Base-by-base conservation (phyloP, 768 basidiomycete genomes). In the Leccinum boreale region DNA sequence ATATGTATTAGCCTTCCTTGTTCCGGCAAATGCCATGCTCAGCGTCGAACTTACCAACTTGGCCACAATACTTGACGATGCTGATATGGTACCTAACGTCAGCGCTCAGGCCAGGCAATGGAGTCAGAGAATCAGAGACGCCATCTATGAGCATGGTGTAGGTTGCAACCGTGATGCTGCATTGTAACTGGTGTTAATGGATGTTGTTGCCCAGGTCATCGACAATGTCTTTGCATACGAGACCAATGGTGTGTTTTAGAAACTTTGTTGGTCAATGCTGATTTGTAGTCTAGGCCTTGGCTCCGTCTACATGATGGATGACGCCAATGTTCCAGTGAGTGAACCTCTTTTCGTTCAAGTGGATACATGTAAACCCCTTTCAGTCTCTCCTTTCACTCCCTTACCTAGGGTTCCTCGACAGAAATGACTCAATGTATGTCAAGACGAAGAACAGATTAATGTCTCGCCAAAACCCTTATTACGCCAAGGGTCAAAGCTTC, bases 21-120 rank as follows among this genome's bases (percentile, higher is more conserved):
- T 84, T 0, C 85, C 90, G 3, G 89, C 87, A 7, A 92, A 92
- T 71, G 90, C 89, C 7, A 90, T 92, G 88, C 75, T 92, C 54
- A 87, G 85, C 56, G 87, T 91, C 17, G 89, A 92, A 66, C 71
- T 90, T 45, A 72, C 64, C 8, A 76, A 89, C 63, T 68, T 91
- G 28, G 86, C 84, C 0, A 71, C 77, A 14, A 76, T 91, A 24
- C 74, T 92, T 29, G 84, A 87, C 60, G 67, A 71, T 24, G 72
- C 77, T 6, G 73, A 75, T 15, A 73, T 81, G 56, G 74, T 80
- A 31, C 70, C 69, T n/a, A 79, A 84, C 53, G 70, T 87, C 57
- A 84, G 82, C 55, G 60, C 66, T 54, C 74, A 79, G 46, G 87
- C 89, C 4, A 79, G 74, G 56, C 60, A 77, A 55, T 87, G 82